Conservation (phyloP, 805 yeast genomes). For the Zygosaccharomyces bisporus region DNA sequence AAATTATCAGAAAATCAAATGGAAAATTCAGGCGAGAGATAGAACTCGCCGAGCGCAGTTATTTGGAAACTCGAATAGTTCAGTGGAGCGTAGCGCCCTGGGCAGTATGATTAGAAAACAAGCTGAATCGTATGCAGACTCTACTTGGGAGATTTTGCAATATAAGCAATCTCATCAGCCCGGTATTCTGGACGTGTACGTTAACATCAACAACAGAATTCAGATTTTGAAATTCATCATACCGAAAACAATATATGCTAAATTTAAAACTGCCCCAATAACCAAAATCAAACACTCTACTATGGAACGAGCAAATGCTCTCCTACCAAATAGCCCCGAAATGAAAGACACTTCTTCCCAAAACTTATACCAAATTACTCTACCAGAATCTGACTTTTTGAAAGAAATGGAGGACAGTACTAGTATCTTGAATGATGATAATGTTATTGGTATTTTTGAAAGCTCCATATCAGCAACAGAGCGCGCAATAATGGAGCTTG, state of each 20-base stretch:
- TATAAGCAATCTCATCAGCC: constrained; percentile 55
- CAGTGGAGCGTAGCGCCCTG: constrained; percentile 56
- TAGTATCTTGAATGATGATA: constrained; percentile 59
- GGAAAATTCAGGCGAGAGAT: constrained; percentile 75
- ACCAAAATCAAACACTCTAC: constrained; percentile 47
- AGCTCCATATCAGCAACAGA: constrained; percentile 62
- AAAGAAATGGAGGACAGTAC: constrained; percentile 55
- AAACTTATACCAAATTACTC: constrained; percentile 55
- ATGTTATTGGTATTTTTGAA: constrained; percentile 71
- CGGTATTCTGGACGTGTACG: constrained; percentile 76
- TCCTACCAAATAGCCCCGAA: constrained; percentile 62
- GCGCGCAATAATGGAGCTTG: constrained; percentile 74
- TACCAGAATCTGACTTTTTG: constrained; percentile 62
- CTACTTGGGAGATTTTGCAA: constrained; percentile 84
- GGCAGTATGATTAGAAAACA: constrained; percentile 69
- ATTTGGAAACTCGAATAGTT: constrained; percentile 63
- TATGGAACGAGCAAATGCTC: constrained; percentile 54
- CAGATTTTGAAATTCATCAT: constrained; percentile 71
- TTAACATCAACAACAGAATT: constrained; percentile 62
- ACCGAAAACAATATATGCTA: constrained; percentile 69
- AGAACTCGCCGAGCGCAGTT: constrained; percentile 67
- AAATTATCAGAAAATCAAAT: constrained; percentile 75
- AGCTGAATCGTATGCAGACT: constrained; percentile 72
- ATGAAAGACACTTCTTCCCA: constrained; percentile 39
- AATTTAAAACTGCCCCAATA: constrained; percentile 50